Conservation (phyloP, 768 basidiomycete genomes). For the Pisolithus orientalis region DNA sequence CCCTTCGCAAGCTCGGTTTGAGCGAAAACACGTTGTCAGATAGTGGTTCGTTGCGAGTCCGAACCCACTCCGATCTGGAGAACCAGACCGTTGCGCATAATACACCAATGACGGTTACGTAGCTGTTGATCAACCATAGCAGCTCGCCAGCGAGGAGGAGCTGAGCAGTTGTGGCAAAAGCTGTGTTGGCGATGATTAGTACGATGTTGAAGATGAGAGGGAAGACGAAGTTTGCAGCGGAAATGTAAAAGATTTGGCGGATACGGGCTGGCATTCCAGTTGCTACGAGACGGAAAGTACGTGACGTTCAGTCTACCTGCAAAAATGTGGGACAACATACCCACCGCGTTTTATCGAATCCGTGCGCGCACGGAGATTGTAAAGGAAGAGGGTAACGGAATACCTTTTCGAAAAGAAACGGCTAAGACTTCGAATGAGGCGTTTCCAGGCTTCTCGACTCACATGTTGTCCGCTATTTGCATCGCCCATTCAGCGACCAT, state of each 20-base stretch:
- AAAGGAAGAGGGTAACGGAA: constrained; percentile 8
- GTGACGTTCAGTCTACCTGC: constrained; percentile 16
- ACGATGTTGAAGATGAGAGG: no score
- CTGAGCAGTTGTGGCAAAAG: constrained; percentile 11
- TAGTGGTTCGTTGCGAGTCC: background rate
- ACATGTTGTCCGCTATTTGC: no score
- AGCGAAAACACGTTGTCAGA: background rate
- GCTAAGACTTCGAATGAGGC: background rate
- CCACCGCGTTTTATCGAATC: background rate
- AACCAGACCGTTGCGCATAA: no score
- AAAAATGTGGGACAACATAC: constrained; percentile 5
- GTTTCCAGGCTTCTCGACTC: no score
- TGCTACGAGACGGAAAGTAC: background rate
- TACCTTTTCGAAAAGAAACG: background rate
- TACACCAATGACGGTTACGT: background rate
- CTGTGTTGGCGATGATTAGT: constrained; percentile 19
- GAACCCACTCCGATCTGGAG: no score
- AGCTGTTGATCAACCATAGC: constrained; percentile 6
- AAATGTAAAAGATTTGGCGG: no score
- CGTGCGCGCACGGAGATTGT: constrained; percentile 12
- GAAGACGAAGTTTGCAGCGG: no score
- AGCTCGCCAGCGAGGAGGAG: background rate
- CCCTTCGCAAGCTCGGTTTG: background rate
- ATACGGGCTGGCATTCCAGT: background rate
- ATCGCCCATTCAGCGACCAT: constrained; percentile 24